phyloP scores from a whole-genome alignment of 1,284 basidiomycete genomes.

The Cutaneotrichosporon cutaneum region DNA sequence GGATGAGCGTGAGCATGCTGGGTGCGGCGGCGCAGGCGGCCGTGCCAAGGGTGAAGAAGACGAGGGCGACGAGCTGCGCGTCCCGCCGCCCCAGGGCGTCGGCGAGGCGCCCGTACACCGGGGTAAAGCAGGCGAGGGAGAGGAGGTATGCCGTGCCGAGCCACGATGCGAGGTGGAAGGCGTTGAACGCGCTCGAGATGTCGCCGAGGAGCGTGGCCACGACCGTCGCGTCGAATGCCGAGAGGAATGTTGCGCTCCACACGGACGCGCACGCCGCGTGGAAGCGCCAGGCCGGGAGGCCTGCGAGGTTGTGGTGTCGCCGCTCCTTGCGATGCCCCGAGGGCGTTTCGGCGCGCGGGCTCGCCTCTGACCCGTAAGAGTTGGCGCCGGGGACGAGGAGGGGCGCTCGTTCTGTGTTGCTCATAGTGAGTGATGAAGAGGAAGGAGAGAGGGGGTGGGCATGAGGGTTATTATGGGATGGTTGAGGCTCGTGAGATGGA shows the following conservation, averaged over 20 bases:
- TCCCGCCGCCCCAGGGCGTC: constrained; percentile 83
- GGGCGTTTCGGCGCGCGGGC: neutral
- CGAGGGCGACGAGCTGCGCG: constrained; percentile 65
- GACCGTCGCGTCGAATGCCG: constrained; percentile 69
- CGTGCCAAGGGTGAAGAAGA: constrained; percentile 77
- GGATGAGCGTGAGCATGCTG: constrained; percentile 77
- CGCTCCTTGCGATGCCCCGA: neutral
- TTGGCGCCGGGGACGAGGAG: neutral
- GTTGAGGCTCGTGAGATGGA: neutral
- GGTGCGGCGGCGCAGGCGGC: constrained; percentile 75
- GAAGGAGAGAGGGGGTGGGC: neutral
- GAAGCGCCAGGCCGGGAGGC: constrained; percentile 37
- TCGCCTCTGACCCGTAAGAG: neutral
- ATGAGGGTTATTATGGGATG: neutral
- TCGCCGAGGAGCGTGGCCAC: constrained; percentile 60
- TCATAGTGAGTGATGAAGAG: neutral
- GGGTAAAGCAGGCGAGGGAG: constrained; percentile 81
- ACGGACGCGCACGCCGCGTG: constrained; percentile 34
- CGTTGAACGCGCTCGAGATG: constrained; percentile 48
- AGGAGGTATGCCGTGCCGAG: constrained; percentile 62
- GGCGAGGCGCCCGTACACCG: constrained; percentile 78
- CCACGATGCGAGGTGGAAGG: constrained; percentile 67
- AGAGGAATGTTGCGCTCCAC: constrained; percentile 59
- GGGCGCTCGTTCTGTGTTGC: neutral
- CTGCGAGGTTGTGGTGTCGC: constrained; percentile 45